A percentile compares a stretch with the other conserved stretches of the same genome.
Conservation (phyloP, 176 grass and related monocot genomes). For the Oryza meridionalis region DNA sequence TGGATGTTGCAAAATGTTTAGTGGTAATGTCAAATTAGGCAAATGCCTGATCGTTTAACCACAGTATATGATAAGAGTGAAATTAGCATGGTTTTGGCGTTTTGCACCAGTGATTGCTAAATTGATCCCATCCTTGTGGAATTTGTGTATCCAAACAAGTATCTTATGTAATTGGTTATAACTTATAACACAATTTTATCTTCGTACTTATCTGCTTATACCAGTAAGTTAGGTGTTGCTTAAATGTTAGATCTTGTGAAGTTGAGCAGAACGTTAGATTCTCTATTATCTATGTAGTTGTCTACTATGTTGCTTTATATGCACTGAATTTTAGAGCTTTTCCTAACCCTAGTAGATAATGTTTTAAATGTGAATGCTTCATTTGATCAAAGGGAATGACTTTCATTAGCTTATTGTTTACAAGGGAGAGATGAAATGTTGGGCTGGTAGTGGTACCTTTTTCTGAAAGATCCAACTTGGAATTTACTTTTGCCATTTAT, state of each 20-base stretch:
- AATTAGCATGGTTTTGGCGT: constrained; percentile 7
- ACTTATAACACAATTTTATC: background rate
- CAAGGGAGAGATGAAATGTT: constrained; percentile 17
- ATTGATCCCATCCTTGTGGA: background rate
- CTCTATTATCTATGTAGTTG: background rate
- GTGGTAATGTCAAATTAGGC: constrained; percentile 4
- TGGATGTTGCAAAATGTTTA: background rate
- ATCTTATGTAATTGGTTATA: constrained; percentile 26
- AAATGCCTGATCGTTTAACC: background rate
- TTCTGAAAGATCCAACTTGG: background rate
- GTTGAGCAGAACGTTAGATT: background rate
- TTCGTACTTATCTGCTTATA: background rate
- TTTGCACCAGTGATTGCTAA: constrained; percentile 8
- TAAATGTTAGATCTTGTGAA: constrained; percentile 19
- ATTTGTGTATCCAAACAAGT: background rate
- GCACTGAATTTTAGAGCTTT: constrained; percentile 18
- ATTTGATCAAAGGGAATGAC: constrained; percentile 23
- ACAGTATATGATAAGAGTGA: background rate
- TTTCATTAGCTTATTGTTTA: constrained; percentile 37
- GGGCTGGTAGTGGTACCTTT: constrained; percentile 6
- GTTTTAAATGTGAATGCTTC: background rate
- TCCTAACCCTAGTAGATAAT: background rate
- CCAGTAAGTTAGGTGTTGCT: background rate
- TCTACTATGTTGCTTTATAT: background rate
- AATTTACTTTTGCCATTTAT: constrained; percentile 27